Evolutionary conservation across 139 green algal genomes (phyloP).

Genomic region (Bryopsis sp.): DNA sequence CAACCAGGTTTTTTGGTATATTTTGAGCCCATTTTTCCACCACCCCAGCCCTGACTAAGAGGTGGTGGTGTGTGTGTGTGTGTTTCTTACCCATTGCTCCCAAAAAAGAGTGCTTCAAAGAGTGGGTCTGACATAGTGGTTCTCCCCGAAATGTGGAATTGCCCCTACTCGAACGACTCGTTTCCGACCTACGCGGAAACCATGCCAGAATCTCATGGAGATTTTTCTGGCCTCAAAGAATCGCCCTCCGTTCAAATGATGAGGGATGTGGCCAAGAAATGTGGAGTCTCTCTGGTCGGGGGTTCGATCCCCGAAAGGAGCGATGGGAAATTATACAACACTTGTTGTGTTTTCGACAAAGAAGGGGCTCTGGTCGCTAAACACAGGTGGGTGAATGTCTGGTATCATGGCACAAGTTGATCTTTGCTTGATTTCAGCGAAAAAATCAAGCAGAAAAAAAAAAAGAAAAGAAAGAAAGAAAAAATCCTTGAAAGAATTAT

Average conservation of each 20-base stretch:
- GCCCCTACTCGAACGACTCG: slow-evolving; percentile 90
- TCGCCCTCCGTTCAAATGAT: neutral
- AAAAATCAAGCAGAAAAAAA: too few relatives aligned
- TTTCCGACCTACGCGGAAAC: slow-evolving; percentile 91
- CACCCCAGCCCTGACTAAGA: too few relatives aligned
- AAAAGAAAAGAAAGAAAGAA: too few relatives aligned
- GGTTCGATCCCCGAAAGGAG: slow-evolving; percentile 77
- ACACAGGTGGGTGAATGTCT: slow-evolving; percentile 52
- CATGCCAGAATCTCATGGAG: slow-evolving; percentile 42
- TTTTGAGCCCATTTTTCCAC: neutral
- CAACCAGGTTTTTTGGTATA: neutral
- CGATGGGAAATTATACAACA: slow-evolving; percentile 87
- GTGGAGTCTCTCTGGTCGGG: slow-evolving; percentile 50
- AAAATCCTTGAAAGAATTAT: too few relatives aligned
- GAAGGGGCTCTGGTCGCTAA: slow-evolving; percentile 71
- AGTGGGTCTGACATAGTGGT: slow-evolving; percentile 67
- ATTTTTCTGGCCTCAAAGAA: slow-evolving; percentile 15
- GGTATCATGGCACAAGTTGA: neutral
- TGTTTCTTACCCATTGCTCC: neutral
- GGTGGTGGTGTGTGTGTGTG: too few relatives aligned
- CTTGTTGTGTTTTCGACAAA: slow-evolving; percentile 81
- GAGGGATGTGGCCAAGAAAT: slow-evolving; percentile 19
- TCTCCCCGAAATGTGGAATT: slow-evolving; percentile 96
- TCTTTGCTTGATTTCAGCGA: too few relatives aligned
- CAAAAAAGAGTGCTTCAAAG: slow-evolving; percentile 46